Evolutionary conservation across 345 rosid species (phyloP).

Genomic region (Gossypium herbaceum): DNA sequence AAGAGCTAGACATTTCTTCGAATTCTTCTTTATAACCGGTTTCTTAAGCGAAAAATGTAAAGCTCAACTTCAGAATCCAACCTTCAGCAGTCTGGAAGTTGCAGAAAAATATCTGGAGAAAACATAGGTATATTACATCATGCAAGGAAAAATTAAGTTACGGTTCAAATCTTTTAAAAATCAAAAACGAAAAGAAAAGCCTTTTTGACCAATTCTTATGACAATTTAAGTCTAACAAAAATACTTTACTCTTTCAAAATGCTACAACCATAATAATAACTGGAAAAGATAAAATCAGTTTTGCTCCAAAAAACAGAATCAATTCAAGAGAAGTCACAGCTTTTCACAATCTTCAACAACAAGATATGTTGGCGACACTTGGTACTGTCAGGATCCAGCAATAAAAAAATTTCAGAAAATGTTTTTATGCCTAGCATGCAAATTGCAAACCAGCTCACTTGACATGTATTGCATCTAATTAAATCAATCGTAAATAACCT

Average conservation of each 20-base stretch:
- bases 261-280: neutral
- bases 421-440: neutral
- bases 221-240: constrained; percentile 1
- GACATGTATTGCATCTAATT: neutral
- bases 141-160: neutral
- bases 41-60: neutral
- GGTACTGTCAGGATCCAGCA: neutral
- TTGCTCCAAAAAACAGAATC: neutral
- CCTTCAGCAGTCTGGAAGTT: constrained; percentile 13
- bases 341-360: neutral
- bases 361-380: neutral
- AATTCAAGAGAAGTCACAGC: neutral
- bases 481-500: neutral
- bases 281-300: neutral
- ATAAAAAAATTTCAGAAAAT: neutral
- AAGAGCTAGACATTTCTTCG: constrained; percentile 63
- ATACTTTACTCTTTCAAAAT: neutral
- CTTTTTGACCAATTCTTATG: neutral
- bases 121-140: constrained; percentile 2
- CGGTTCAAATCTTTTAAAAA: neutral
- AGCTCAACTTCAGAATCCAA: constrained; percentile 11
- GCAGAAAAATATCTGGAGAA: constrained; percentile 19
- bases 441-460: neutral
- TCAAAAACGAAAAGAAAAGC: neutral
- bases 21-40: constrained; percentile 21